These are phyloP conservation scores for Naumovozyma castellii DNA, from an alignment of 805 yeast species.

Conservation along the genomic window DNA sequence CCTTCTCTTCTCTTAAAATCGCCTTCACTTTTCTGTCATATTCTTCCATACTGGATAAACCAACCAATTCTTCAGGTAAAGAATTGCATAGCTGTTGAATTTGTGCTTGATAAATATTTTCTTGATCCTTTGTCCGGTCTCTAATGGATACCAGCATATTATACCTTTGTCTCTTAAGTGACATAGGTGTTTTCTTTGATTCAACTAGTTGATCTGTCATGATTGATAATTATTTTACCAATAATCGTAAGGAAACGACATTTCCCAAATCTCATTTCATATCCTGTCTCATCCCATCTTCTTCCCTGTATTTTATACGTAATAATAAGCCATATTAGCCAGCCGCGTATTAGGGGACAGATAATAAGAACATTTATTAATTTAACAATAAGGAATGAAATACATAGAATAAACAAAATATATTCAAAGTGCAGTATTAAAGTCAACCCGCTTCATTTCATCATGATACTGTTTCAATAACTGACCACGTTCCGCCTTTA, in stretches of 20 bases:
- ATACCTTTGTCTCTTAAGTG: neutral
- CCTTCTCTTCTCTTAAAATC: neutral
- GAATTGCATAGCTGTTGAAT: neutral
- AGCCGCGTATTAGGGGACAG: no score
- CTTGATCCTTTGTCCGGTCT: neutral
- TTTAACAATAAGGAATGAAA: no score
- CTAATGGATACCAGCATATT: neutral
- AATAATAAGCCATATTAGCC: no score
- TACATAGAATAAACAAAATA: no score
- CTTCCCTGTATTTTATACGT: no score
- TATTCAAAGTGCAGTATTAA: no score
- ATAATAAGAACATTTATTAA: no score
- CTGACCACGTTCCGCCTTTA: slow-evolving; percentile 21
- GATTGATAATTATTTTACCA: no score
- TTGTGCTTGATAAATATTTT: neutral
- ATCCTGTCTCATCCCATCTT: no score
- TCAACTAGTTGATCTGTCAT: no score
- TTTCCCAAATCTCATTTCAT: no score
- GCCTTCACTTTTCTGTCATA: neutral
- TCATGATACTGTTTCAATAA: slow-evolving; percentile 36
- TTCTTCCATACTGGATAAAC: neutral
- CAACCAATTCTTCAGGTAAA: neutral
- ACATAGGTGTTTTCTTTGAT: neutral
- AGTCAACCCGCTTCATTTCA: slow-evolving; percentile 34
- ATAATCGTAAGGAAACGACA: neutral